Base-by-base conservation (phyloP, 129 eudicot genomes). In the Deinandra increscens region DNA sequence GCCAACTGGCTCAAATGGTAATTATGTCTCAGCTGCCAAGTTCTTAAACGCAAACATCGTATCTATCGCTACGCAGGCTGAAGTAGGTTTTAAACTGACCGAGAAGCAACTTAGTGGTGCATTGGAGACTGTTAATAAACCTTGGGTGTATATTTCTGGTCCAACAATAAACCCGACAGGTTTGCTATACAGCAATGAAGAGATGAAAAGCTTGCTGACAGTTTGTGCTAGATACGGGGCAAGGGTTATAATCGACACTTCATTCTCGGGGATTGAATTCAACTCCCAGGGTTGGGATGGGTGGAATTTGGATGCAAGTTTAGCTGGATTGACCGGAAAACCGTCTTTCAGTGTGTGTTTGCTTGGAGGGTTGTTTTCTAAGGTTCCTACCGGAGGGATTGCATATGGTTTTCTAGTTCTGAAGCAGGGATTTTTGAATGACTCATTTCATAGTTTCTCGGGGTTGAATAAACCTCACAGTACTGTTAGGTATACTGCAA, bases 101-200 rank as follows among this genome's bases (percentile, higher is more conserved):
- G 85, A 87, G 22, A 84, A 79, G 44, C 74, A 80, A 74, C 91
- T 89, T 56, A 55, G 60, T 37, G 37, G 31, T 37, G 79, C 60
- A 66, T 58, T 93, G 31, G 81, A 77, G 64, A 79, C 71, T 11
- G 85, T 85, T 60, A 75, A 64, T 11, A 93, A 85, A 58, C 98
- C 97, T 13, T 93, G 98, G 98, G 78, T 93, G 44, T 93, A 89
- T 63, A 85, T 93, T 73, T 89, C 90, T 66, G 98, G 97, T 12
- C 98, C 98, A 33, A 93, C 98, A 22, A 73, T 87, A 80, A 89
- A 72, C 71, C 98, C 98, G 10, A 93, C 95, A 4, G 98, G 98
- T 60, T 80, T 84, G 79, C 72, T 93, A 61, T 93, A 93, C 75
- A 86, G 80, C 78, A 87, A 87, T 53, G 85, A 85, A 64, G 98